Percentiles rank a stretch among this genome's conserved stretches.
Evolutionary conservation across 164 flowering plant species (phyloP).

Genomic region (Malania oleifera): DNA sequence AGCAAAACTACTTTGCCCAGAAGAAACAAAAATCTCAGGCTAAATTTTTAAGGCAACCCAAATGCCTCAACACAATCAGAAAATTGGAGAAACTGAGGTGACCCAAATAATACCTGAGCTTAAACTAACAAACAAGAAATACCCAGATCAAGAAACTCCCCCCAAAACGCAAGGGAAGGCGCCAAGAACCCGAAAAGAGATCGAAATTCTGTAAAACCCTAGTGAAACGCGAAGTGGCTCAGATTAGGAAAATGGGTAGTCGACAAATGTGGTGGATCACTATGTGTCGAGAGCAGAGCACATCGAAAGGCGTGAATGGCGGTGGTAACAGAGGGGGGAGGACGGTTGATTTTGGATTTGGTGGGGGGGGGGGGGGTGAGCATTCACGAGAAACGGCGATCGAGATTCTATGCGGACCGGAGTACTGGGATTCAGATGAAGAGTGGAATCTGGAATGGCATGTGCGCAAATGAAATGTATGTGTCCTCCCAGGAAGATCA

Average conservation of each 20-base stretch:
- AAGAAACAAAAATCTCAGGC: not conserved
- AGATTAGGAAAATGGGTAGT: constrained; percentile 5
- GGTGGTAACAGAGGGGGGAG: no score
- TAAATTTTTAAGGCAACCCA: not conserved
- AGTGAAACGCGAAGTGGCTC: not conserved
- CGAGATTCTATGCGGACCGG: no score
- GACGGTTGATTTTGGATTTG: no score
- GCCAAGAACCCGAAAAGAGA: not conserved
- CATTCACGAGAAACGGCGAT: constrained; percentile 21
- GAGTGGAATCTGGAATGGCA: no score
- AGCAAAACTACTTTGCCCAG: not conserved
- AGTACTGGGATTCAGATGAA: no score
- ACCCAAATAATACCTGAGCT: no score
- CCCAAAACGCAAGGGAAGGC: not conserved
- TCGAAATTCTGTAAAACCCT: not conserved
- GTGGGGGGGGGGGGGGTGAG: constrained; percentile 11
- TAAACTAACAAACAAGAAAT: constrained; percentile 2
- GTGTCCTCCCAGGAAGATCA: no score
- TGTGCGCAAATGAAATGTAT: no score
- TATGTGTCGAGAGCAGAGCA: no score
- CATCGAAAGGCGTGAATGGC: no score
- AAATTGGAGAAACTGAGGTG: no score
- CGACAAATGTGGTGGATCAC: constrained; percentile 9
- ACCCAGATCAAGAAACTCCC: constrained; percentile 1
- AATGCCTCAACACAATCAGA: not conserved